phyloP scores from a whole-genome alignment of 306 rosid species.

The Fragaria vesca region DNA sequence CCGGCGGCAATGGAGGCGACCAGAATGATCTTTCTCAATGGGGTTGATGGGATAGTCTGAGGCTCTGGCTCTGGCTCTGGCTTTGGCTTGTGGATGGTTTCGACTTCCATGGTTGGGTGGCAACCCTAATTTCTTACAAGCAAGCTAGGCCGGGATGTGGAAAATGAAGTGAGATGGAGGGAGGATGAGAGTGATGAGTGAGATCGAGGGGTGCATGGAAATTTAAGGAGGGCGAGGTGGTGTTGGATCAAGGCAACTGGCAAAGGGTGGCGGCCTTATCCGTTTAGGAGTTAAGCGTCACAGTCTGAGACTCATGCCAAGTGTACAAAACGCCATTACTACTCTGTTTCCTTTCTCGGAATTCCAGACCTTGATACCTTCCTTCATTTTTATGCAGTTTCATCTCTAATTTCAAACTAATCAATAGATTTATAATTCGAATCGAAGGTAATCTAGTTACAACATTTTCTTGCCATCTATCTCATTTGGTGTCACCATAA shows the following conservation, averaged over 20 bases:
- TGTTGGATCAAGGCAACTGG: not conserved
- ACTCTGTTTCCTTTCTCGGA: not conserved
- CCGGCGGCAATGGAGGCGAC: constrained; percentile 90
- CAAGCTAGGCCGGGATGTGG: too few relatives aligned
- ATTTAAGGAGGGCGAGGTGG: not conserved
- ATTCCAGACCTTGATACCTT: not conserved
- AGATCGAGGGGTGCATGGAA: not conserved
- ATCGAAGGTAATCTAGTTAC: not conserved
- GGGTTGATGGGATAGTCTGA: constrained; percentile 3
- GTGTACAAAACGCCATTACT: not conserved
- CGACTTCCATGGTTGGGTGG: constrained; percentile 21
- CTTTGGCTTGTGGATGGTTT: not conserved
- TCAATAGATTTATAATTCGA: too few relatives aligned
- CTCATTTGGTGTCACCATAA: too few relatives aligned
- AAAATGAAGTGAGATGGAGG: not conserved
- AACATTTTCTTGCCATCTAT: too few relatives aligned
- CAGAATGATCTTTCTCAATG: constrained; percentile 41
- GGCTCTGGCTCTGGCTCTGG: not conserved
- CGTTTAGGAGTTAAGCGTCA: not conserved
- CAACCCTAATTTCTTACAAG: too few relatives aligned
- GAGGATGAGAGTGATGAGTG: too few relatives aligned
- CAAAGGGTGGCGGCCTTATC: not conserved
- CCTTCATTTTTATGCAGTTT: not conserved
- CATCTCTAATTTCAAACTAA: not conserved
- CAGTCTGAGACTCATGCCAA: not conserved